Conservation (phyloP, 306 rosid species). For the Fagus crenata region DNA sequence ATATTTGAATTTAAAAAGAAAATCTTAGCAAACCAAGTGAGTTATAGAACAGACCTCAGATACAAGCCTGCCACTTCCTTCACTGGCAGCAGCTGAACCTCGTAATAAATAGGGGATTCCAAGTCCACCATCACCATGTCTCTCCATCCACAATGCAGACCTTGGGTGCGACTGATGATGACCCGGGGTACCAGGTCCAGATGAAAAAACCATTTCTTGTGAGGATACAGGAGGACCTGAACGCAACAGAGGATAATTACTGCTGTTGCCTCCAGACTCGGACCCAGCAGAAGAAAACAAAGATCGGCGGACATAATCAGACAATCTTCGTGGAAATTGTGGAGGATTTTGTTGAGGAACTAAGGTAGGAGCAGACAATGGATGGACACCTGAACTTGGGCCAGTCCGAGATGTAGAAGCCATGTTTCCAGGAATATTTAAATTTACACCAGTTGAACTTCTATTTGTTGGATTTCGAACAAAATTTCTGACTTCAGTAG, state of each 20-base stretch:
- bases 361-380: constrained; percentile 59
- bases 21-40: constrained; percentile 19
- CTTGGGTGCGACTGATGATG: constrained; percentile 55
- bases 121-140: constrained; percentile 63
- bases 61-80: constrained; percentile 79
- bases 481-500: constrained; percentile 59
- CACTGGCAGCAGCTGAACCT: constrained; percentile 59
- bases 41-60: constrained; percentile 75
- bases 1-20: not conserved
- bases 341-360: constrained; percentile 69
- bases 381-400: constrained; percentile 54
- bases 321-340: constrained; percentile 70
- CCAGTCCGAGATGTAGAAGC: constrained; percentile 59
- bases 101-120: constrained; percentile 79
- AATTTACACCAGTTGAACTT: constrained; percentile 42
- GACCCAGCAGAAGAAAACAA: constrained; percentile 60
- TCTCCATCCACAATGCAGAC: constrained; percentile 66
- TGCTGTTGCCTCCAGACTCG: constrained; percentile 62
- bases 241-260: constrained; percentile 51
- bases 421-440: constrained; percentile 62
- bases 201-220: constrained; percentile 51
- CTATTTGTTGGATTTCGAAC: constrained; percentile 54
- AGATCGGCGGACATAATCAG: constrained; percentile 77
- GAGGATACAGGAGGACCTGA: constrained; percentile 53
- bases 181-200: constrained; percentile 52